A percentile compares a stretch with the other conserved stretches of the same genome.
These are phyloP conservation scores for Sphagnurus paluster DNA, from an alignment of 1,284 basidiomycete species.

Conservation along the genomic window DNA sequence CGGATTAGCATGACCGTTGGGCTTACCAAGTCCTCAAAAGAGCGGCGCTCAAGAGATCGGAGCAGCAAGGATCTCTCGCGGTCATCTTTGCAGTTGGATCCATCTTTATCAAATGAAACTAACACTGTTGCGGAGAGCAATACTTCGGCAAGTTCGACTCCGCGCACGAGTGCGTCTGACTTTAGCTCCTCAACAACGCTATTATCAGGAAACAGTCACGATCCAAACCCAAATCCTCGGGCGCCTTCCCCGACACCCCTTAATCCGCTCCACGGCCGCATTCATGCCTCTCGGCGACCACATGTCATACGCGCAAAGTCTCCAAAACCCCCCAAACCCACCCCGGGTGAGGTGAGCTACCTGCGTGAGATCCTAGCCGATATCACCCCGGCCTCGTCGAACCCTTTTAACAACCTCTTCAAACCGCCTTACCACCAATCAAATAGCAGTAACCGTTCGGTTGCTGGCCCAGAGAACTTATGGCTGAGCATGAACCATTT, in stretches of 20 bases:
- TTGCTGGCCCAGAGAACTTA: conserved; percentile 27
- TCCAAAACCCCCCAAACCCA: conserved; percentile 52
- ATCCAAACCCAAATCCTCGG: conserved; percentile 11
- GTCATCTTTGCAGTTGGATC: conserved; percentile 1
- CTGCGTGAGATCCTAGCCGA: conserved; percentile 67
- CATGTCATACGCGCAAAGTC: conserved; percentile 34
- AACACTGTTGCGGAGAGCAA: conserved; percentile 6
- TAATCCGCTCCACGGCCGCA: conserved; percentile 6
- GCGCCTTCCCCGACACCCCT: conserved; percentile 17
- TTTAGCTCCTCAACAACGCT: conserved; percentile 12
- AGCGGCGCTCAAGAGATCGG: conserved; percentile 32
- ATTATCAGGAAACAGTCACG: conserved; percentile 4
- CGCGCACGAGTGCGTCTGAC: conserved; percentile 8
- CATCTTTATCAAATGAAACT: conserved; percentile 1
- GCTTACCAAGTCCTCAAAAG: conserved; percentile 34
- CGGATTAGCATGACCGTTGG: conserved; percentile 59
- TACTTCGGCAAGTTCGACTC: conserved; percentile 2
- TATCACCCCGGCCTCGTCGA: conserved; percentile 34
- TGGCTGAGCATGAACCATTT: conserved; percentile 54
- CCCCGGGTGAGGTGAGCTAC: conserved; percentile 58
- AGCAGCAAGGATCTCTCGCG: conserved; percentile 20
- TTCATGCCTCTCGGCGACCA: conserved; percentile 19
- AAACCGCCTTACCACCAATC: conserved; percentile 33
- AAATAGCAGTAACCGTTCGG: conserved; percentile 18
- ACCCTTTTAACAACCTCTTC: conserved; percentile 45